Conservation (phyloP, 1,139 yeast species). For the Protomyces lactucae-debilis region DNA sequence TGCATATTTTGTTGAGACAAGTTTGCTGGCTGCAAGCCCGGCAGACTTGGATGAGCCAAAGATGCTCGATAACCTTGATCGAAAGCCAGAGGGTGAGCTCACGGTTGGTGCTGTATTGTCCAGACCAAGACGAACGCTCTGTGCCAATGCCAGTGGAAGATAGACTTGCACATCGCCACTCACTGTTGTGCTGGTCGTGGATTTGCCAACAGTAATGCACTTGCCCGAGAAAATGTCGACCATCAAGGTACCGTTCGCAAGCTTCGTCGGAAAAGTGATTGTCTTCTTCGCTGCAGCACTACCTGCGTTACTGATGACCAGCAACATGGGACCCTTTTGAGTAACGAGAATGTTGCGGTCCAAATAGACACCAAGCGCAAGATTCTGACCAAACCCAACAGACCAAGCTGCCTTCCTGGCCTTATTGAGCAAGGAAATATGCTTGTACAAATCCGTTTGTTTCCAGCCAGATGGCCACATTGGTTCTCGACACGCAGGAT, state of each 20-base stretch:
- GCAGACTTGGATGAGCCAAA: slow-evolving; percentile 14
- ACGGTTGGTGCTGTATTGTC: background rate
- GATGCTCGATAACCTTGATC: slow-evolving; percentile 7
- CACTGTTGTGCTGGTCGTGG: slow-evolving; percentile 1
- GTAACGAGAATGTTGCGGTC: slow-evolving; percentile 1
- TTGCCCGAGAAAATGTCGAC: slow-evolving; percentile 13
- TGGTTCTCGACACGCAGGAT: slow-evolving; percentile 29
- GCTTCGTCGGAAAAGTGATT: slow-evolving; percentile 8
- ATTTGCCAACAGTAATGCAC: slow-evolving; percentile 20
- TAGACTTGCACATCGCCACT: slow-evolving; percentile 12
- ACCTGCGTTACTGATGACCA: slow-evolving; percentile 21
- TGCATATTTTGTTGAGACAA: slow-evolving; percentile 3
- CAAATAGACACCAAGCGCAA: slow-evolving; percentile 9
- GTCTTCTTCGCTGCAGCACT: slow-evolving; percentile 15
- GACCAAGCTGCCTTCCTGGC: slow-evolving; percentile 15
- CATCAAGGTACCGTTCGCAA: slow-evolving; percentile 13
- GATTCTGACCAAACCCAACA: slow-evolving; percentile 18
- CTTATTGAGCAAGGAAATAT: slow-evolving; percentile 9
- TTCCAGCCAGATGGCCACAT: slow-evolving; percentile 17
- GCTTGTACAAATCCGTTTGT: slow-evolving; percentile 6
- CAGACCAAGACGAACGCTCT: slow-evolving; percentile 6
- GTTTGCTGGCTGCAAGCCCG: background rate
- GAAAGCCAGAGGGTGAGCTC: slow-evolving; percentile 1
- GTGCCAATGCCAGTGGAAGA: slow-evolving; percentile 13
- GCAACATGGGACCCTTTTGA: slow-evolving; percentile 27